phyloP scores from a whole-genome alignment of 306 rosid genomes.

The Chamaecrista fasciculata region DNA sequence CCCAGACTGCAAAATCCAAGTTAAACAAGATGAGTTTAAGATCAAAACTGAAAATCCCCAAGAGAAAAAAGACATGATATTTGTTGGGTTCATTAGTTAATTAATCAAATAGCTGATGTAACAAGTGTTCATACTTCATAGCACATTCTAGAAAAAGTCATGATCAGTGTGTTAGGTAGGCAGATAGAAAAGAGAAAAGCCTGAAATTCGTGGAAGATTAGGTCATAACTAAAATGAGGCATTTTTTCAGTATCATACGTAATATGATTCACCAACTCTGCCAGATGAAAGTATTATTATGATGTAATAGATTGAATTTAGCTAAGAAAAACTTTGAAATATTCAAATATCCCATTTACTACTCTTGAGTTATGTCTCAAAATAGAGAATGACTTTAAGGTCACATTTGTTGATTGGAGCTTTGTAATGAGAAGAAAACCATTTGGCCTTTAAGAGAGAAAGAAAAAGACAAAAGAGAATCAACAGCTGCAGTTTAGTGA shows the following conservation, averaged over 20 bases:
- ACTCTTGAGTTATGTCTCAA: too few relatives aligned
- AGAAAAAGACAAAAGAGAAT: background rate
- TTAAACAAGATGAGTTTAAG: background rate
- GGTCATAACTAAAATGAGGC: background rate
- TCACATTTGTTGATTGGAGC: too few relatives aligned
- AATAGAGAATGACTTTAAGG: too few relatives aligned
- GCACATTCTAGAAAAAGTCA: background rate
- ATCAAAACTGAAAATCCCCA: too few relatives aligned
- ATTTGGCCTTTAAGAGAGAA: background rate
- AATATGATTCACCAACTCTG: background rate
- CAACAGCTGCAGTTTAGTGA: background rate
- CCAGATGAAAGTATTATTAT: too few relatives aligned
- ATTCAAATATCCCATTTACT: too few relatives aligned
- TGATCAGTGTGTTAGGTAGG: background rate
- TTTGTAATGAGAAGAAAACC: too few relatives aligned
- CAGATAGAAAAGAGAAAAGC: background rate
- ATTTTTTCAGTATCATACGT: background rate
- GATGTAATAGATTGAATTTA: too few relatives aligned
- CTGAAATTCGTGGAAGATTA: background rate
- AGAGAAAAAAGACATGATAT: too few relatives aligned
- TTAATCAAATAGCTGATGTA: conserved; percentile 7
- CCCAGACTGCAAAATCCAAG: conserved; percentile 54
- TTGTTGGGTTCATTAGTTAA: too few relatives aligned
- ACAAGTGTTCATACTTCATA: background rate
- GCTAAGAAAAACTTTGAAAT: too few relatives aligned